A percentile compares a stretch with the other conserved stretches of the same genome.
Conservation (phyloP, 805 yeast genomes). For the Candida berthetii region DNA sequence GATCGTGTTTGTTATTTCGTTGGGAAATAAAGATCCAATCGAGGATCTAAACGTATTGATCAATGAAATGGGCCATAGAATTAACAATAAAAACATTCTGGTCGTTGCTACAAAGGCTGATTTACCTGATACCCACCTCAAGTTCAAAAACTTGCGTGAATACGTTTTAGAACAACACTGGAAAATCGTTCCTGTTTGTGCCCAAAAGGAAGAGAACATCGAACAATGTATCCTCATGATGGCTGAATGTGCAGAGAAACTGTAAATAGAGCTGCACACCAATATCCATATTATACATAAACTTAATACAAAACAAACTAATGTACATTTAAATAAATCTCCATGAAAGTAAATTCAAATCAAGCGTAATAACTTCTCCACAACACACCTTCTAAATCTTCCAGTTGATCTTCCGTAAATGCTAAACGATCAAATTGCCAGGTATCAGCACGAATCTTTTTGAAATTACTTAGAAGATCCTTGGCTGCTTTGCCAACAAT, state of each 20-base stretch:
- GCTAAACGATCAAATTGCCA: constrained; percentile 86
- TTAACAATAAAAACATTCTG: constrained; percentile 55
- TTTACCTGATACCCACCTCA: constrained; percentile 44
- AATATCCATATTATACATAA: too few species aligned
- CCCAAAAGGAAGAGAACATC: constrained; percentile 63
- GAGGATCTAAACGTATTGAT: constrained; percentile 57
- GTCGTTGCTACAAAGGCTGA: constrained; percentile 96
- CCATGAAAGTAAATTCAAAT: neutral
- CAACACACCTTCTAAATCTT: constrained; percentile 89
- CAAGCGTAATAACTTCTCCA: constrained; percentile 89
- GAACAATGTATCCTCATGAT: constrained; percentile 64
- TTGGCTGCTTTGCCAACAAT: constrained; percentile 80
- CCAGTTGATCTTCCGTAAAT: constrained; percentile 74
- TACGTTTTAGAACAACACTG: constrained; percentile 43
- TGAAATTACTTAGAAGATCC: constrained; percentile 73
- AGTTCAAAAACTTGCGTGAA: constrained; percentile 37
- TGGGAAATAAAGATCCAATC: constrained; percentile 64
- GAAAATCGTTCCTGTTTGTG: constrained; percentile 83
- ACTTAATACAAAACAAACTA: too few species aligned
- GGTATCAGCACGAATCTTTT: constrained; percentile 88
- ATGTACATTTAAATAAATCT: too few species aligned
- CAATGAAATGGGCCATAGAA: constrained; percentile 65
- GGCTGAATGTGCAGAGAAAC: constrained; percentile 42
- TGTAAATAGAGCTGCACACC: too few species aligned
- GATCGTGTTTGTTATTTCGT: constrained; percentile 75